Conservation (phyloP, 371 early-diverging fungal species). For the Mucor ambiguus region DNA sequence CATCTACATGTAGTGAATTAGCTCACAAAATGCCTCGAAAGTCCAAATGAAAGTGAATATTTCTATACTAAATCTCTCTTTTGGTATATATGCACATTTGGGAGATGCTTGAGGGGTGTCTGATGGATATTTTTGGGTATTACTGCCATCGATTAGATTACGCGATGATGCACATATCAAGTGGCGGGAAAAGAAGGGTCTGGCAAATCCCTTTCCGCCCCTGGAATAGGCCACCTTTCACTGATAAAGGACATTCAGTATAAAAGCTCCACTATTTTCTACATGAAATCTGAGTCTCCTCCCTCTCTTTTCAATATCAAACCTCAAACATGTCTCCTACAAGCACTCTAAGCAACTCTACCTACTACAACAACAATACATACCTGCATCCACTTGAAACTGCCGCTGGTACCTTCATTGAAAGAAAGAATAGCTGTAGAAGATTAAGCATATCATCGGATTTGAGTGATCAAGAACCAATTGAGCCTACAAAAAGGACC, state of each 20-base stretch:
- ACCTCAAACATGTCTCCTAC: slow-evolving; percentile 8
- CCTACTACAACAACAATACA: background rate
- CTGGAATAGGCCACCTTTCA: slow-evolving; percentile 7
- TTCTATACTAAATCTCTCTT: background rate
- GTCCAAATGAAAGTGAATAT: background rate
- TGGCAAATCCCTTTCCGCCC: slow-evolving; percentile 18
- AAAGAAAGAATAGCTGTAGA: slow-evolving; percentile 7
- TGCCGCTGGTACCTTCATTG: slow-evolving; percentile 2
- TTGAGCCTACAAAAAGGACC: background rate
- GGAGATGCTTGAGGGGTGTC: background rate
- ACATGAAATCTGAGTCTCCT: background rate
- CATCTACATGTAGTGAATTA: background rate
- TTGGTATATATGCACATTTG: background rate
- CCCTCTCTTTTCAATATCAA: background rate
- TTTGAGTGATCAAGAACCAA: slow-evolving; percentile 10
- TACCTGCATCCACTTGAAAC: slow-evolving; percentile 15
- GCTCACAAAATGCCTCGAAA: background rate
- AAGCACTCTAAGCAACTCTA: background rate
- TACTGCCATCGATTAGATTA: slow-evolving; percentile 8
- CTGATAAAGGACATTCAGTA: background rate
- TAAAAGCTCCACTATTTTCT: background rate
- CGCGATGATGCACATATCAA: background rate
- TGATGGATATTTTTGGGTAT: background rate
- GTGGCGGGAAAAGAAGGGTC: slow-evolving; percentile 22
- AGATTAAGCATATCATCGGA: slow-evolving; percentile 16